phyloP scores from a whole-genome alignment of 106 monocot species.

The Acorus calamus region DNA sequence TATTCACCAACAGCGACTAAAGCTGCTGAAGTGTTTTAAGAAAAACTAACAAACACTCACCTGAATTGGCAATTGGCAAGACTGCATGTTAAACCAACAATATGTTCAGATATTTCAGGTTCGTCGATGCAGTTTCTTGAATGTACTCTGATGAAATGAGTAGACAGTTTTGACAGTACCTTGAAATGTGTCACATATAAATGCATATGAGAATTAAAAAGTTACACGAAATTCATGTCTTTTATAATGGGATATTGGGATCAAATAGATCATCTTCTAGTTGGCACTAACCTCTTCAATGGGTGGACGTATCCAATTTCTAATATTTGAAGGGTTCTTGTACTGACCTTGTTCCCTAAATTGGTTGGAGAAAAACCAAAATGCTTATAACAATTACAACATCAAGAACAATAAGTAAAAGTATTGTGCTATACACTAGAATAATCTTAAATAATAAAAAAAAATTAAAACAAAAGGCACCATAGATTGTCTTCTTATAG shows the following conservation, averaged over 20 bases:
- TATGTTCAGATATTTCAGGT: slow-evolving; percentile 83
- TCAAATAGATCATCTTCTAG: neutral
- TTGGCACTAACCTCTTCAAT: slow-evolving; percentile 68
- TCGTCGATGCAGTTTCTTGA: slow-evolving; percentile 90
- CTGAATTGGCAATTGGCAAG: slow-evolving; percentile 86
- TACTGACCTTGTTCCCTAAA: slow-evolving; percentile 76
- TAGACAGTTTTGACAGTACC: slow-evolving; percentile 60
- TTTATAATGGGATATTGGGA: too few species aligned
- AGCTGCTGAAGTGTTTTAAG: too few species aligned
- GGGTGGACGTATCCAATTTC: slow-evolving; percentile 53
- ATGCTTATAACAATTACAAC: too few species aligned
- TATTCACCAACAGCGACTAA: too few species aligned
- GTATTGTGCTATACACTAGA: too few species aligned
- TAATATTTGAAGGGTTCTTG: slow-evolving; percentile 41
- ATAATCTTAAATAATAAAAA: neutral
- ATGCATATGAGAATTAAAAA: neutral
- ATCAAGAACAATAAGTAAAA: neutral
- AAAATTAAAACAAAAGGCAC: neutral
- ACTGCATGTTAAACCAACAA: slow-evolving; percentile 82
- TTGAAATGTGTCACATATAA: slow-evolving; percentile 13
- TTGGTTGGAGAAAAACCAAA: neutral
- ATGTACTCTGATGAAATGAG: slow-evolving; percentile 63
- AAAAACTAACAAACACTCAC: slow-evolving; percentile 19
- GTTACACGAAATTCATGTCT: neutral
- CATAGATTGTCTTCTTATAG: too few species aligned